Conservation (phyloP, 805 yeast genomes). For the Teunomyces tritomae region DNA sequence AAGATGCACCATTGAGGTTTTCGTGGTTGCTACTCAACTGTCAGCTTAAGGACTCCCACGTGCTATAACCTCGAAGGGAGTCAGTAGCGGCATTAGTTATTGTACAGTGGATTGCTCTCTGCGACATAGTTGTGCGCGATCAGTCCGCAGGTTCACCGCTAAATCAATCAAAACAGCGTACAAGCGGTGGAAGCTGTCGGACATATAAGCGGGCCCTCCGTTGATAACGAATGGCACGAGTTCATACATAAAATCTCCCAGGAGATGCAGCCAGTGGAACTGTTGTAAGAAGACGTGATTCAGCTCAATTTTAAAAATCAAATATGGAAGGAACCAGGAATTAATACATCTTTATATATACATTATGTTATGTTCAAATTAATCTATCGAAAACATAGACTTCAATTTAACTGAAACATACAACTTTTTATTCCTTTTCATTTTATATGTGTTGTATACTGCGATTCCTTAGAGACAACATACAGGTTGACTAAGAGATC, state of each 20-base stretch:
- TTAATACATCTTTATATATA: neutral
- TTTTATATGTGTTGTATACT: too few species aligned
- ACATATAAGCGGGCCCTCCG: constrained; percentile 2
- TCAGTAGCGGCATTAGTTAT: constrained; percentile 16
- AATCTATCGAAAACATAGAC: neutral
- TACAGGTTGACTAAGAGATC: too few species aligned
- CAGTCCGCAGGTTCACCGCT: constrained; percentile 1
- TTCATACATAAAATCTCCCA: neutral
- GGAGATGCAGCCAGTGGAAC: neutral
- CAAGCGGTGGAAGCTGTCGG: constrained; percentile 6
- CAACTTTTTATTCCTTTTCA: too few species aligned
- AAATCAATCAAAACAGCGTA: constrained; percentile 7
- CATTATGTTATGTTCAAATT: neutral
- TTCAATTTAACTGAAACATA: too few species aligned
- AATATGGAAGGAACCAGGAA: neutral
- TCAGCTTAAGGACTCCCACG: neutral
- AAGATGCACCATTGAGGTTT: neutral
- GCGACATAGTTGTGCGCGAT: constrained; percentile 26
- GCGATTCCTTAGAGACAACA: too few species aligned
- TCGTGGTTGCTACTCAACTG: neutral
- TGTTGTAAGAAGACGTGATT: neutral
- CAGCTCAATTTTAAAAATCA: neutral
- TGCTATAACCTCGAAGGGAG: constrained; percentile 1
- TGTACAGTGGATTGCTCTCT: constrained; percentile 30
- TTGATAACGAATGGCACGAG: neutral